Conservation (phyloP, 2,329 filamentous ascomycete species). For the Mariannaea elegans region DNA sequence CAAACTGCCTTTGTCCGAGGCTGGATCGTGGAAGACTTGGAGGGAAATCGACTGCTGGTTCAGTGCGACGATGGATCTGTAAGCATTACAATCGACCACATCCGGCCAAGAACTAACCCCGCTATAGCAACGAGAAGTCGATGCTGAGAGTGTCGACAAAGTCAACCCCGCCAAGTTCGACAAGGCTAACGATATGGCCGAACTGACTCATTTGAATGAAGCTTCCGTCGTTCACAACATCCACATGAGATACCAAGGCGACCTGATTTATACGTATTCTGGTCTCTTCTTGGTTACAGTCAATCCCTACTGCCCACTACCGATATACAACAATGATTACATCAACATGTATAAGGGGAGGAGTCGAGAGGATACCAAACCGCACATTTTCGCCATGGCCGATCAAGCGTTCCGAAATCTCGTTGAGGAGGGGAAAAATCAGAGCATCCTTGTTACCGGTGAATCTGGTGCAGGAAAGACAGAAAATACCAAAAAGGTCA, state of each 20-base stretch:
- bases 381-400: slow-evolving; percentile 97
- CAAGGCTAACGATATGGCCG: slow-evolving; percentile 99
- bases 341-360: slow-evolving; percentile 98
- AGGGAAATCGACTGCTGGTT: slow-evolving; percentile 75
- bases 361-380: slow-evolving; percentile 91
- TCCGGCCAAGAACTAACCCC: slow-evolving; percentile 28
- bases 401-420: slow-evolving; percentile 96
- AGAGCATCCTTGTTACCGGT: slow-evolving; percentile 97
- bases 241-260: slow-evolving; percentile 91
- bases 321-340: slow-evolving; percentile 97
- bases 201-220: slow-evolving; percentile 97
- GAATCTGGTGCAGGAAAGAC: slow-evolving; percentile 99
- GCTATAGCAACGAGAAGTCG: slow-evolving; percentile 82
- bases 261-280: slow-evolving; percentile 98
- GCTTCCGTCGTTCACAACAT: slow-evolving; percentile 98
- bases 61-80: slow-evolving; percentile 94
- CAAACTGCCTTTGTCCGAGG: slow-evolving; percentile 90
- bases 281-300: slow-evolving; percentile 96
- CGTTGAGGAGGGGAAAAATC: slow-evolving; percentile 93
- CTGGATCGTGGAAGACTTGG: slow-evolving; percentile 86
- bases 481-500: slow-evolving; percentile 99
- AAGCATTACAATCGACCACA: slow-evolving; percentile 47
- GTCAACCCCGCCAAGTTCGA: slow-evolving; percentile 99
- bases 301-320: slow-evolving; percentile 93
- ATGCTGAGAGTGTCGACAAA: slow-evolving; percentile 91